Base-by-base conservation (phyloP, 176 grass and related monocot genomes). In the Elymus sibiricus region DNA sequence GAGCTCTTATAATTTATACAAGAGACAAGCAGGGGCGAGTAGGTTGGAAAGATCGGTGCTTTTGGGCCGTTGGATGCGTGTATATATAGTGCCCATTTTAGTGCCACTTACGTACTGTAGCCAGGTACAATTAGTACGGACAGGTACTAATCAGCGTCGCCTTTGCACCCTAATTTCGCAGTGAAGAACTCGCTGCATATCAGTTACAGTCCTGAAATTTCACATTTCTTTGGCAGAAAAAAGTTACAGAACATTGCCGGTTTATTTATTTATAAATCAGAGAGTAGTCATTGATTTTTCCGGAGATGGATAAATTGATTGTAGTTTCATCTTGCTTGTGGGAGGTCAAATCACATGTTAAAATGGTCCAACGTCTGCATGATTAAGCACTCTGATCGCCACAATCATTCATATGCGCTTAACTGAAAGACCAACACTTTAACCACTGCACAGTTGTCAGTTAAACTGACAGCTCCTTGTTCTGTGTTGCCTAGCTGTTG, bases 61-160 rank as follows among this genome's bases (percentile, higher is more conserved):
- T 91, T 91, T 69, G 46, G 29, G 56, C 79, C 85, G 62, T 79
- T 66, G 80, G 80, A 75, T 87, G 80, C 74, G 44, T 86, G 7
- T 26, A 27, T 87, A 86, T 86, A 86, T 89, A 82, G 42, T 60
- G 66, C 2, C 61, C 70, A 19, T 64, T 9, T 58, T 10, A 6
- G 19, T 28, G 31, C 44, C 19, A 81, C 25, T 11, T 19, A 34
- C 64, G 75, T 59, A 35, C 47, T 21, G 35, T 53, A 21, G 37
- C 47, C 28, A 80, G 85, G 89, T 80, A 87, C 89, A 84, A 6
- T 51, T 17, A 35, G 85, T 87, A 87, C 89, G 47, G 83, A 63
- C 76, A 91, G 39, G 84, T 87, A 87, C 85, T 87, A 16, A 26
- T 80, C 64, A 26, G 35, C 35, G 12, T 85, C 68, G 0, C 27